Evolutionary conservation across 2,329 filamentous ascomycete genomes (phyloP).

Genomic region (Apiospora kogelbergensis): DNA sequence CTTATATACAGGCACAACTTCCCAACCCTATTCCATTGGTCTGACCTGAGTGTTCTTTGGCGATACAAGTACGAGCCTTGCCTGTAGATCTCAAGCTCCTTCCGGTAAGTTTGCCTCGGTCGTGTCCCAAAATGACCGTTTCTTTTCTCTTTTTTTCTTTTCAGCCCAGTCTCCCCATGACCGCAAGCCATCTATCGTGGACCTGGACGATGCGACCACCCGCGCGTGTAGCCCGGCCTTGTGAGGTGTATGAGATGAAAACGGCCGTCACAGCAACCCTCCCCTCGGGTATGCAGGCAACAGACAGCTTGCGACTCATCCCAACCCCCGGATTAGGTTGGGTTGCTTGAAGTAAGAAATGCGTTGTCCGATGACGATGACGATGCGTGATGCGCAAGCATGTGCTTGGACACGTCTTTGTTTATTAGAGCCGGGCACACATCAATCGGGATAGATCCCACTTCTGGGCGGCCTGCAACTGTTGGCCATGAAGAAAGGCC

Average conservation of each 20-base stretch:
- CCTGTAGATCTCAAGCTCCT: neutral
- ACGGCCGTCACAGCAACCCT: neutral
- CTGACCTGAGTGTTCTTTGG: too few species aligned
- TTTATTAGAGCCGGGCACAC: neutral
- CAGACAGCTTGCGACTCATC: neutral
- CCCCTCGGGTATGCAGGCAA: neutral
- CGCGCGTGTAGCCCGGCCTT: neutral
- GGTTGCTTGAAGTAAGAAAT: neutral
- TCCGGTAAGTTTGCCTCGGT: neutral
- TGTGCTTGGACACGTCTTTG: neutral
- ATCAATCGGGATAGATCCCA: neutral
- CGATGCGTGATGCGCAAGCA: neutral
- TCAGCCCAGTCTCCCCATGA: neutral
- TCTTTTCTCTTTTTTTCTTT: too few species aligned
- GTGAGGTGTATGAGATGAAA: neutral
- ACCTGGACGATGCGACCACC: neutral
- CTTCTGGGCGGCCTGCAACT: neutral
- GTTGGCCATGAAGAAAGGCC: neutral
- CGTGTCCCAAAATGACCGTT: too few species aligned
- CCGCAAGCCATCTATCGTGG: neutral
- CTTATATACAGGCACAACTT: too few species aligned
- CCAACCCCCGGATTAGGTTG: neutral
- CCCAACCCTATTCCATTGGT: too few species aligned
- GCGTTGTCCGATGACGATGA: neutral
- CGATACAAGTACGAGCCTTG: neutral